Evolutionary conservation across 768 basidiomycete species (phyloP).

Genomic region (Vararia minispora): DNA sequence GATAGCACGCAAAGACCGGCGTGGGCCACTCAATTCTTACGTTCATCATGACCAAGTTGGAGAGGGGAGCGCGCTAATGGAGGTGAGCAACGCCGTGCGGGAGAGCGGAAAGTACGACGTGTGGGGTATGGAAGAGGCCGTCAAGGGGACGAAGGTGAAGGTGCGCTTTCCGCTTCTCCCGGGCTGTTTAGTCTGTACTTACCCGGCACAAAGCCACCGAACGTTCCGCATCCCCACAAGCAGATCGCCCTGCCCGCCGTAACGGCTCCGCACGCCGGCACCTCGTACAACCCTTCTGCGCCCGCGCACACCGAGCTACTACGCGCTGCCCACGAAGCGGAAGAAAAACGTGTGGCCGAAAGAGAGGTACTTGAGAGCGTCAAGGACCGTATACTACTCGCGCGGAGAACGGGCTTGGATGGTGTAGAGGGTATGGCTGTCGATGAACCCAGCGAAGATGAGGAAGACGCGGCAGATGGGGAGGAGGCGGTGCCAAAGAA

Average conservation of each 20-base stretch:
- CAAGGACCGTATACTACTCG: conserved; percentile 45
- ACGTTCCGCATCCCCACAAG: conserved; percentile 32
- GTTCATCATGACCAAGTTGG: conserved; percentile 60
- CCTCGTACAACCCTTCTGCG: conserved; percentile 82
- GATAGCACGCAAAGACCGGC: conserved; percentile 61
- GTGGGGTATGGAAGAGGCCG: conserved; percentile 36
- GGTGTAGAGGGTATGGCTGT: conserved; percentile 58
- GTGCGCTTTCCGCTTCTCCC: conserved; percentile 21
- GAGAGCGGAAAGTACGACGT: conserved; percentile 56
- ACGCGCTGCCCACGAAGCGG: conserved; percentile 51
- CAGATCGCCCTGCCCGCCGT: conserved; percentile 57
- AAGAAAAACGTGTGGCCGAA: conserved; percentile 44
- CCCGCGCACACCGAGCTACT: conserved; percentile 65
- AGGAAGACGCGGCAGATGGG: conserved; percentile 18
- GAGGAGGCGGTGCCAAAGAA: conserved; percentile 27
- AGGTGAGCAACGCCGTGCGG: conserved; percentile 58
- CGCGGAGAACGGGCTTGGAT: conserved; percentile 23
- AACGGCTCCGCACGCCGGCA: conserved; percentile 63
- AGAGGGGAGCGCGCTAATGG: conserved; percentile 52
- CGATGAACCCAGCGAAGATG: conserved; percentile 29
- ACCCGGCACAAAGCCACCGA: conserved; percentile 32
- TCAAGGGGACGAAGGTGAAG: conserved; percentile 38
- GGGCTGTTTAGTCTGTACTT: background rate
- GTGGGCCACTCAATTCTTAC: conserved; percentile 62
- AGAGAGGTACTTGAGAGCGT: conserved; percentile 40